Conservation (phyloP, 164 flowering plant species). For the Aristolochia fimbriata region DNA sequence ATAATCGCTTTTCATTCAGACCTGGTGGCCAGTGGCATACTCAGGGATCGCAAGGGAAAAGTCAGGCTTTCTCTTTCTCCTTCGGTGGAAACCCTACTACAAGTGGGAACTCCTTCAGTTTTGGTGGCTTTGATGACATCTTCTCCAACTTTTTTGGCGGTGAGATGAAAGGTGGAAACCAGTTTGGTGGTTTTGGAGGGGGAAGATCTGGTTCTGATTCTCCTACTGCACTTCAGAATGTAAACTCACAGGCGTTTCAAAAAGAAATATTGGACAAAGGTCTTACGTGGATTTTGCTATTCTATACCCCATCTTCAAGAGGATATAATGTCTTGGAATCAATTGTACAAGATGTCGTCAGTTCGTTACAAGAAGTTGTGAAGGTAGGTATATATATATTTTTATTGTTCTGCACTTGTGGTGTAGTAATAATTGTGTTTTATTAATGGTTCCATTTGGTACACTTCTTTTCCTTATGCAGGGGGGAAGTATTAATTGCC, state of each 20-base stretch:
- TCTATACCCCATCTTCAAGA: constrained; percentile 34
- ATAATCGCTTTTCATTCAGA: constrained; percentile 33
- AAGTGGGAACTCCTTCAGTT: constrained; percentile 37
- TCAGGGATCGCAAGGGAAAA: constrained; percentile 45
- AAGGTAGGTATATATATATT: constrained; percentile 35
- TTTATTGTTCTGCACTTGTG: background rate
- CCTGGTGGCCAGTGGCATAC: constrained; percentile 48
- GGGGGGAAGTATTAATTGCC: constrained; percentile 80
- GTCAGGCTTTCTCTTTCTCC: constrained; percentile 65
- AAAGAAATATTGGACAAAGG: constrained; percentile 63
- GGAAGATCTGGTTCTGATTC: constrained; percentile 27
- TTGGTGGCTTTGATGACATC: constrained; percentile 44
- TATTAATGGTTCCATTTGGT: background rate
- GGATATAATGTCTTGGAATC: constrained; percentile 39
- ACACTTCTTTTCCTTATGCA: constrained; percentile 15
- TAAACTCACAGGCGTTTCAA: constrained; percentile 42
- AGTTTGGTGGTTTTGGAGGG: constrained; percentile 40
- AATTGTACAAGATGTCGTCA: constrained; percentile 46
- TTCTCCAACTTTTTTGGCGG: constrained; percentile 68
- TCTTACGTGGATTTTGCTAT: constrained; percentile 66
- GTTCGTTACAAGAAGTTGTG: constrained; percentile 60
- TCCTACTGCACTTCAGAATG: constrained; percentile 25
- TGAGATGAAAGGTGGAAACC: constrained; percentile 19
- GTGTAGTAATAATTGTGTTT: background rate
- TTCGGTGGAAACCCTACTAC: constrained; percentile 48